Conservation (phyloP, 129 eudicot species). For the Daucus carota region DNA sequence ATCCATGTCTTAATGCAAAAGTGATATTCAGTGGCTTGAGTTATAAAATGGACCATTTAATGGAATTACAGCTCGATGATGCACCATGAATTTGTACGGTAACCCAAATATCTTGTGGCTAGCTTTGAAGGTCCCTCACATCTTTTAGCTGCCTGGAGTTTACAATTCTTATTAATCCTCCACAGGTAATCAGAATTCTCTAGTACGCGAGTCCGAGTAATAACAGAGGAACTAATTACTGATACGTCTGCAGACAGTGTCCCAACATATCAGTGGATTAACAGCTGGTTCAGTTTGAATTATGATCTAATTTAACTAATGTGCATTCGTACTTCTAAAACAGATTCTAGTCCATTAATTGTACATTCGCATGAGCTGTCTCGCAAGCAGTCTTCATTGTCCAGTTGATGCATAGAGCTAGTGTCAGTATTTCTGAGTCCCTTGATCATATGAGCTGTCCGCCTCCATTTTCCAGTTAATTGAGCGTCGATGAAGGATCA, state of each 20-base stretch:
- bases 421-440: background rate
- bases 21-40: too few relatives aligned
- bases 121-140: too few relatives aligned
- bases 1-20: too few relatives aligned
- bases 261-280: background rate
- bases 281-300: background rate
- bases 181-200: background rate
- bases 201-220: too few relatives aligned
- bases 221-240: background rate
- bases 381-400: background rate
- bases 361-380: background rate
- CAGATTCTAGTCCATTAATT: background rate
- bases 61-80: too few relatives aligned
- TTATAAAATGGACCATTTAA: too few relatives aligned
- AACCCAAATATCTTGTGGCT: too few relatives aligned
- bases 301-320: background rate
- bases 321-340: background rate
- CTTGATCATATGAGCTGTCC: background rate
- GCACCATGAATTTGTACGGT: too few relatives aligned
- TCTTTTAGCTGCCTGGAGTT: too few relatives aligned
- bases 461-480: background rate
- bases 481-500: conserved; percentile 6
- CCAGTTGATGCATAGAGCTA: background rate
- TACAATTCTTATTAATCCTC: too few relatives aligned
- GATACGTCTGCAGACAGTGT: background rate